A percentile compares a stretch with the other conserved stretches of the same genome.
Conservation (phyloP, 768 basidiomycete species). For the Mrakia blollopis region DNA sequence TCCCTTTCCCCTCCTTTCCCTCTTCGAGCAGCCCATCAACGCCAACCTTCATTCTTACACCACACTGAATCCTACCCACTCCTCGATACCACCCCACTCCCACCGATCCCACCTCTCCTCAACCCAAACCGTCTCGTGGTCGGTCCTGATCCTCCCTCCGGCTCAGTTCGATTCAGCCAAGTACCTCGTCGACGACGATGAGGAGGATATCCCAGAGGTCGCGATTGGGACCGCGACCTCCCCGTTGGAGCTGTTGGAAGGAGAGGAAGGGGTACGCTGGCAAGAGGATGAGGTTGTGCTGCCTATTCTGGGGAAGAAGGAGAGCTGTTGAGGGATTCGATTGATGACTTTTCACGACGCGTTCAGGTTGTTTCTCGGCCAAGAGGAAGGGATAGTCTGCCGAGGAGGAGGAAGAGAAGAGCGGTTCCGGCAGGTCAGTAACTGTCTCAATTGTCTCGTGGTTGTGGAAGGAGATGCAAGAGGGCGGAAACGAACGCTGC, state of each 20-base stretch:
- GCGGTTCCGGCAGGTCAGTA: too few species aligned
- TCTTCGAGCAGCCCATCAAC: background rate
- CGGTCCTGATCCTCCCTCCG: constrained; percentile 1
- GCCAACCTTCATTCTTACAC: background rate
- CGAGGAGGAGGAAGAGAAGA: too few species aligned
- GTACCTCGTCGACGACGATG: background rate
- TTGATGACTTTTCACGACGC: too few species aligned
- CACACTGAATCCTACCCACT: background rate
- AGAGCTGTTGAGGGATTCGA: too few species aligned
- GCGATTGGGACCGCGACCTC: background rate
- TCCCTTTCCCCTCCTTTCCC: background rate
- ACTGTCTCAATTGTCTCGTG: too few species aligned
- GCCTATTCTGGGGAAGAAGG: background rate
- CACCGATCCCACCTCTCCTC: background rate
- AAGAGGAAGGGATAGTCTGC: too few species aligned
- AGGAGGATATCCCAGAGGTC: background rate
- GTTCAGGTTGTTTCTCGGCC: too few species aligned
- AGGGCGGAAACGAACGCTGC: too few species aligned
- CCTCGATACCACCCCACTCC: background rate
- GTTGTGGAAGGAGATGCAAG: too few species aligned
- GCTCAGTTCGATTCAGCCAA: background rate
- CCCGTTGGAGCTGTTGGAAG: background rate
- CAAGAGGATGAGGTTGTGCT: background rate
- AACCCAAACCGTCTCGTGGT: background rate
- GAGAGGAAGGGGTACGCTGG: background rate